Evolutionary conservation across 2,329 filamentous ascomycete species (phyloP), one percentile per base, ranked within the genome.

Genomic region (Clarireedia sp.): DNA sequence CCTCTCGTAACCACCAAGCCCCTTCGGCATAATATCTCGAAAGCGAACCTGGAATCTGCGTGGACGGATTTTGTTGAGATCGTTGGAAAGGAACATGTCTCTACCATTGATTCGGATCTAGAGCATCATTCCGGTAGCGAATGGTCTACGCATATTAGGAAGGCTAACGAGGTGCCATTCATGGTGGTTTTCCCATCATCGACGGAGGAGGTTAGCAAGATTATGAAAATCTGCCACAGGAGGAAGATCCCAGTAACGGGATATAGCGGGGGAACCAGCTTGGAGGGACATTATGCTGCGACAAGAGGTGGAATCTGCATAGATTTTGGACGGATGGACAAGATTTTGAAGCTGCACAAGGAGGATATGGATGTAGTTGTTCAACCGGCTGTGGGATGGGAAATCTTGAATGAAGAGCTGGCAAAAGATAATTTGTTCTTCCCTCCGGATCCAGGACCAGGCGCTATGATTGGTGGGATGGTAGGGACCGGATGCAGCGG

Each of bases 401-500:
- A 96, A 72, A 69, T 78, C 8, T 75, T 96, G 40, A 96, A 96
- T 67, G 89, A 94, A 65, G 77, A 86, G 59, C 78, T 96, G 17
- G 77, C 75, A 6, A 77, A 83, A 48, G 77, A 89, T 57, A 87
- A 86, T 26, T 79, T 96, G 3, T 95, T 96, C 77, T 96, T 96
- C 73, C 90, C 90, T 21, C 90, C 90, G 0, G 90, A 96, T 70
- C 90, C 90, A 17, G 91, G 90, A 52, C 90, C 91, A 51, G 90
- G 90, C 17, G 90, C 90, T 59, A 89, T 89, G 85, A 96, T 96
- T 64, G 90, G 90, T 56, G 90, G 90, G 54, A 90, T 90, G 87
- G 82, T 90, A 36, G 87, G 86, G 21, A 90, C 87, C 2, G 80
- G 80, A 37, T 82, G 78, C 73, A 81, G 78, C 66, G 90, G 90